Evolutionary conservation across 306 rosid species (phyloP).

Genomic region (Potentilla sterilis): DNA sequence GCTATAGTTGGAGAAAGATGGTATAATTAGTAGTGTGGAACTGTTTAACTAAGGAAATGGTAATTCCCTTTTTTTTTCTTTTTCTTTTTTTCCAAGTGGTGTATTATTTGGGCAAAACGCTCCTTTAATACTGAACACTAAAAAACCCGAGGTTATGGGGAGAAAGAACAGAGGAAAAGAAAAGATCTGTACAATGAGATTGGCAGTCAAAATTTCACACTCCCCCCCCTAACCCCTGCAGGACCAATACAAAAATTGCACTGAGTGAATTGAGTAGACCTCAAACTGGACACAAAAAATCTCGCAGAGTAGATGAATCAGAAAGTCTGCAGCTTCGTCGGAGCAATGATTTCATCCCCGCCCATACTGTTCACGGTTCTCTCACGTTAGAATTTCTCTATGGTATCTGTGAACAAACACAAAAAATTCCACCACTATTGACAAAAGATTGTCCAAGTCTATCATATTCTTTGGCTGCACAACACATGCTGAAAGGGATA

Average conservation of each 20-base stretch:
- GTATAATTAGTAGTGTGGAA: not conserved
- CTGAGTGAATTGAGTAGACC: constrained; percentile 35
- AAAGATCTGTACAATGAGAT: constrained; percentile 67
- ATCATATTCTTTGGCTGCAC: constrained; percentile 20
- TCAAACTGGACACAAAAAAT: constrained; percentile 31
- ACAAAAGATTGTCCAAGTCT: constrained; percentile 31
- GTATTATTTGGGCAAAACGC: constrained; percentile 66
- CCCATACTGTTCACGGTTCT: constrained; percentile 27
- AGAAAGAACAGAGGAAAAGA: constrained; percentile 11
- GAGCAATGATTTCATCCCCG: constrained; percentile 26
- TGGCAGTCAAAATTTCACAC: constrained; percentile 61
- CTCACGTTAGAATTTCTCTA: constrained; percentile 35
- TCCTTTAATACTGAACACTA: constrained; percentile 46
- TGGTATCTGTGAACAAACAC: constrained; percentile 21
- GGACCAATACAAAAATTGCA: constrained; percentile 35
- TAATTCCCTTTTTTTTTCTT: not conserved
- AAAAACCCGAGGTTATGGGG: constrained; percentile 38
- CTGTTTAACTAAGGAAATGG: not conserved
- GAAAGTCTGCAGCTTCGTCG: constrained; percentile 22
- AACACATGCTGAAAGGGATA: constrained; percentile 24
- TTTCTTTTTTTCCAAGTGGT: constrained; percentile 18
- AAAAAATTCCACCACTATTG: constrained; percentile 30
- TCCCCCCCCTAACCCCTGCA: constrained; percentile 39
- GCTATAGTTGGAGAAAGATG: not conserved
- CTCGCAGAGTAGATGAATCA: constrained; percentile 18